Percentiles rank a stretch among this genome's conserved stretches.
Evolutionary conservation across 306 rosid genomes (phyloP).

Genomic region (Inga laurina): DNA sequence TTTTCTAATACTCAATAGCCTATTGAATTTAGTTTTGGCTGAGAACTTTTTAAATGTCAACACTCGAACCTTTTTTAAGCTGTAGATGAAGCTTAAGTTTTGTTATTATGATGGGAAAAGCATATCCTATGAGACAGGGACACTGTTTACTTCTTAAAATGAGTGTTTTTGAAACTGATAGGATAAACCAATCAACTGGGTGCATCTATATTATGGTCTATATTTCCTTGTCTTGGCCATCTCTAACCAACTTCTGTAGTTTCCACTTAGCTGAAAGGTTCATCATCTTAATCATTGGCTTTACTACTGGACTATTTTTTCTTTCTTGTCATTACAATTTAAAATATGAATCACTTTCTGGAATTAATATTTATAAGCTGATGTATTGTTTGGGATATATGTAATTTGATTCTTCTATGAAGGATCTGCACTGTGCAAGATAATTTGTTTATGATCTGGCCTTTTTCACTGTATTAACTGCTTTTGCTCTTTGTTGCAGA

Average conservation of each 20-base stretch:
- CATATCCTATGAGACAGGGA: neutral
- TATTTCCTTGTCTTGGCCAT: conserved; percentile 3
- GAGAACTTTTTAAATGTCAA: neutral
- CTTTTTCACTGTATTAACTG: conserved; percentile 12
- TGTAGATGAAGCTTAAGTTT: too few species aligned
- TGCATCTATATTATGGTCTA: neutral
- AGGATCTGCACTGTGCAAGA: neutral
- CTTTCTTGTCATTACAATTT: neutral
- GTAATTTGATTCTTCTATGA: neutral
- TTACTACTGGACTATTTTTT: neutral
- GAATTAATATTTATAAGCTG: conserved; percentile 2
- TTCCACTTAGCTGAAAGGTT: conserved; percentile 1
- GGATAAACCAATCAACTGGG: neutral
- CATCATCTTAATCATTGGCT: neutral
- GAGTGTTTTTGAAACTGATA: neutral
- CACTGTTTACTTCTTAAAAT: neutral
- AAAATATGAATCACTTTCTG: neutral
- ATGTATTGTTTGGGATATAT: conserved; percentile 7
- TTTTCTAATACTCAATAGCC: neutral
- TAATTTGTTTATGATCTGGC: neutral
- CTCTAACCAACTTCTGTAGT: neutral
- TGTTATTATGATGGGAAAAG: neutral
- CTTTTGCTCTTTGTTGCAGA: conserved; percentile 54
- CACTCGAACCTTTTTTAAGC: neutral
- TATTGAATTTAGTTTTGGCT: neutral